Percentiles rank a stretch among this genome's conserved stretches.
phyloP scores from a whole-genome alignment of 1,139 yeast genomes.

The Geotrichum carabidarum region DNA sequence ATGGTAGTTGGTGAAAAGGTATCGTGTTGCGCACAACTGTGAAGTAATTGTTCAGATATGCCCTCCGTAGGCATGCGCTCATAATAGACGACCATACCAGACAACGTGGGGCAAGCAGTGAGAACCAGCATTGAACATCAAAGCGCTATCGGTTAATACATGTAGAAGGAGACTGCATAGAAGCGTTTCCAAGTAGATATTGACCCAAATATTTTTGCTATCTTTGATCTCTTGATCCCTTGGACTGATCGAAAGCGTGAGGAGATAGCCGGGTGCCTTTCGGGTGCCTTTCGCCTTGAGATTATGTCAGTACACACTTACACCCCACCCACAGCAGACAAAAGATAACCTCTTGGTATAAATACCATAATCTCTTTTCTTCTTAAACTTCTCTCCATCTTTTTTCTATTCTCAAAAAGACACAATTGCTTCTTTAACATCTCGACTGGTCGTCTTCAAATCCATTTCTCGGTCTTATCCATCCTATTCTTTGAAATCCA shows the following conservation, averaged over 20 bases:
- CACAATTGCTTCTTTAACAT: background rate
- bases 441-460: background rate
- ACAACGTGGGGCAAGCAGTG: background rate
- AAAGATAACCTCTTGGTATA: background rate
- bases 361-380: background rate
- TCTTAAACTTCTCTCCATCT: background rate
- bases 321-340: background rate
- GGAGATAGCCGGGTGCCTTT: background rate
- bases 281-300: background rate
- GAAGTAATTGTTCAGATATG: background rate
- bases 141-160: too few species aligned
- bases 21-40: background rate
- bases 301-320: background rate
- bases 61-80: background rate
- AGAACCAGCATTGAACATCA: too few species aligned
- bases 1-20: too few species aligned
- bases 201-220: too few species aligned
- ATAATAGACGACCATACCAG: background rate
- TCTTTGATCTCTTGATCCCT: too few species aligned
- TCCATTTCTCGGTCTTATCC: too few species aligned
- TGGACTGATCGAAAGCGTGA: too few species aligned
- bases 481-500: background rate
- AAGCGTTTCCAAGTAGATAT: too few species aligned
- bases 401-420: background rate
- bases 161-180: too few species aligned